These are phyloP conservation scores for Salvia splendens DNA, from an alignment of 257 asterid species.

Conservation along the genomic window DNA sequence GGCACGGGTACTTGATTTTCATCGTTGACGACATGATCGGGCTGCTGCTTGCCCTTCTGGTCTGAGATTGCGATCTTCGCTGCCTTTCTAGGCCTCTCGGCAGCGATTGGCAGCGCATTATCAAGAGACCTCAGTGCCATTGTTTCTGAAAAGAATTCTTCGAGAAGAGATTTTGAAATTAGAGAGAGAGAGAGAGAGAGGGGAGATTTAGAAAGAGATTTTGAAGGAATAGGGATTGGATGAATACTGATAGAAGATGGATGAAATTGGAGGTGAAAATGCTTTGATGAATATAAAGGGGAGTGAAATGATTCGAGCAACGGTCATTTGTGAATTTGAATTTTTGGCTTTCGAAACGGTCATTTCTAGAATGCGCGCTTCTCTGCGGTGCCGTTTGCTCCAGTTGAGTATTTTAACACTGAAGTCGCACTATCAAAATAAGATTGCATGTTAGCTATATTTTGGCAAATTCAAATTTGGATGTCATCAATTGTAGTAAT, in stretches of 20 bases:
- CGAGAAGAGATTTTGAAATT: slow-evolving; percentile 23
- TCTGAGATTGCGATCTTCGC: slow-evolving; percentile 47
- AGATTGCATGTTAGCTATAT: not conserved
- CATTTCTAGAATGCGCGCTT: slow-evolving; percentile 20
- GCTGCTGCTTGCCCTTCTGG: slow-evolving; percentile 44
- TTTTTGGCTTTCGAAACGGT: slow-evolving; percentile 49
- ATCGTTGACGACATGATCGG: slow-evolving; percentile 56
- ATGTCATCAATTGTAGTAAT: too few species aligned
- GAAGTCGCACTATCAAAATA: slow-evolving; percentile 14
- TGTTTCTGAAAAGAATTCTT: slow-evolving; percentile 29
- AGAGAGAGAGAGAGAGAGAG: slow-evolving; percentile 13
- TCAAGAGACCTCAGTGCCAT: slow-evolving; percentile 92
- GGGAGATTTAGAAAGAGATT: slow-evolving; percentile 15
- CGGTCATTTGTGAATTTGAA: slow-evolving; percentile 76
- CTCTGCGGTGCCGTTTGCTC: slow-evolving; percentile 34
- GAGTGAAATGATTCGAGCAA: slow-evolving; percentile 42
- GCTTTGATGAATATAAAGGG: slow-evolving; percentile 21
- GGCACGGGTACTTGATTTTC: slow-evolving; percentile 66
- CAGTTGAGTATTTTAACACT: slow-evolving; percentile 5
- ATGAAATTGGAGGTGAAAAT: slow-evolving; percentile 7
- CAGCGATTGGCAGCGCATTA: slow-evolving; percentile 58
- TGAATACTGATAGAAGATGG: not conserved
- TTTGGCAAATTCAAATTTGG: too few species aligned
- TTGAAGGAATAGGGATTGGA: slow-evolving; percentile 28
- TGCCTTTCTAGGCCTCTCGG: slow-evolving; percentile 79